These are phyloP conservation scores for Skeletonema menzelii DNA, from an alignment of 108 stramenopile genomes.

Conservation along the genomic window DNA sequence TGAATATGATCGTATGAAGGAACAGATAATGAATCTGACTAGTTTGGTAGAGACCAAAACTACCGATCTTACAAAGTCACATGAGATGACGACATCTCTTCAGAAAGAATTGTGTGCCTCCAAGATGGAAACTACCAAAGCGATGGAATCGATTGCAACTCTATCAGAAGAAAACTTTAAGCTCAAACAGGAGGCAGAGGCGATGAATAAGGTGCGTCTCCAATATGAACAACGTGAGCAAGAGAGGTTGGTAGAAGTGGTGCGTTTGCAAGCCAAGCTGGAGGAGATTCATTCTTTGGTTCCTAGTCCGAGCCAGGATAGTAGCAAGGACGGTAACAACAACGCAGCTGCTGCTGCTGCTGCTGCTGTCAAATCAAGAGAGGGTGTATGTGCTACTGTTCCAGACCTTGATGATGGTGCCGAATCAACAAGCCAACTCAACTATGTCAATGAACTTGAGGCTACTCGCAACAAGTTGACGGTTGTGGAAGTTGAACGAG, in stretches of 20 bases:
- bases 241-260: slow-evolving; percentile 6
- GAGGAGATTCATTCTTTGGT: slow-evolving; percentile 14
- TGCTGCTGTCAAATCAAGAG: not conserved
- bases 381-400: not conserved
- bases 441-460: not conserved
- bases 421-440: not conserved
- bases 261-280: not conserved
- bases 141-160: not conserved
- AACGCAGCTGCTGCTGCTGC: too few species aligned
- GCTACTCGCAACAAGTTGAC: not conserved
- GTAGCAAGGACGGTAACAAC: not conserved
- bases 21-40: not conserved
- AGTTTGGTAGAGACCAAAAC: slow-evolving; percentile 1
- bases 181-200: not conserved
- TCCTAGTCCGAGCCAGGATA: slow-evolving; percentile 6
- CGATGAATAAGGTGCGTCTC: not conserved
- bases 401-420: not conserved
- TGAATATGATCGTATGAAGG: slow-evolving; percentile 4
- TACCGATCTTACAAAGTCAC: not conserved
- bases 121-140: not conserved
- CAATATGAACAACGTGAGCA: slow-evolving; percentile 3
- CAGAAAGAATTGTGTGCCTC: not conserved
- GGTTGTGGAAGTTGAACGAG: not conserved
- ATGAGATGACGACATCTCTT: not conserved
- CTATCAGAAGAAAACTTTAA: slow-evolving; percentile 2